Conservation (phyloP, 1,284 basidiomycete species). For the Malassezia slooffiae region DNA sequence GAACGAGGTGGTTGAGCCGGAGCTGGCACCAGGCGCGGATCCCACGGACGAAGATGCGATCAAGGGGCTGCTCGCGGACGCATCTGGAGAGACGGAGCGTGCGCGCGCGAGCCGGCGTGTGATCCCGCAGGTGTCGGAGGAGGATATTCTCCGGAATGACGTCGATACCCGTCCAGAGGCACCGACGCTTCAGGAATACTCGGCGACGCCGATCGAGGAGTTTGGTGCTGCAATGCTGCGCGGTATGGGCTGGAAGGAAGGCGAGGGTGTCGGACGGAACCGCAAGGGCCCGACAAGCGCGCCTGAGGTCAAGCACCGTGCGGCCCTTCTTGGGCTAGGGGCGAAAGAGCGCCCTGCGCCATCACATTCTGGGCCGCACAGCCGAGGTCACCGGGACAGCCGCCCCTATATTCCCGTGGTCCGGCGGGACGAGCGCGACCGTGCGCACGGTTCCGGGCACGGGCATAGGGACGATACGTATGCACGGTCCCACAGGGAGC, state of each 20-base stretch:
- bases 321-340: slow-evolving; percentile 37
- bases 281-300: slow-evolving; percentile 31
- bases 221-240: slow-evolving; percentile 86
- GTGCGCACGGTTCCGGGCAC: too few species aligned
- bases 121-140: slow-evolving; percentile 28
- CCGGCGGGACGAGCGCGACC: too few species aligned
- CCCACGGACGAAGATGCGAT: slow-evolving; percentile 21
- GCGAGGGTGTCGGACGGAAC: slow-evolving; percentile 54
- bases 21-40: background rate
- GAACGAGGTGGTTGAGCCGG: too few species aligned
- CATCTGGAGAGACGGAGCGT: background rate
- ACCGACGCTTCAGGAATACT: slow-evolving; percentile 72
- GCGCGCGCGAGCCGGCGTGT: slow-evolving; percentile 7
- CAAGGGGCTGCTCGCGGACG: slow-evolving; percentile 21
- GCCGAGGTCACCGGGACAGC: background rate
- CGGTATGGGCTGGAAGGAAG: slow-evolving; percentile 93
- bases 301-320: slow-evolving; percentile 31
- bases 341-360: slow-evolving; percentile 30
- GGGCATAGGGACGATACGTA: too few species aligned
- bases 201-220: slow-evolving; percentile 75
- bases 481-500: too few species aligned
- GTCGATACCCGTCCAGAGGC: slow-evolving; percentile 37
- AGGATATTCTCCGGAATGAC: slow-evolving; percentile 29
- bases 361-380: background rate
- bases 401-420: background rate